Evolutionary conservation across 805 yeast species (phyloP), one percentile per base, ranked within the genome.

Genomic region (Suhomyces pyralidae): DNA sequence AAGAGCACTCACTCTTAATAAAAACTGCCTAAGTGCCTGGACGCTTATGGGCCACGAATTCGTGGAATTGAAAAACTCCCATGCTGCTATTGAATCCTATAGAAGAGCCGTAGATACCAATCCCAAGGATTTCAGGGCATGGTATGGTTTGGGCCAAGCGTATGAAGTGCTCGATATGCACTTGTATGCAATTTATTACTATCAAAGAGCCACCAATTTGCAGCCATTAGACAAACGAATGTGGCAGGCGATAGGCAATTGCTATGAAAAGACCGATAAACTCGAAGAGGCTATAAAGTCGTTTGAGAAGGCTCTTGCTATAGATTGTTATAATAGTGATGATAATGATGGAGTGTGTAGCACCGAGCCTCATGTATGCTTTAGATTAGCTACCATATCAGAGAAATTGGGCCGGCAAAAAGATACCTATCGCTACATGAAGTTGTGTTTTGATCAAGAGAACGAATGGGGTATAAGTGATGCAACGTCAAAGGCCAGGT

Each of bases 141-240:
- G 99, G 99, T 94, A 93, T 68, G 99, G 99, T 1, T 75, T 94
- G 49, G 99, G 99, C 0, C 98, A 94, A 69, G 98, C 98, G 1
- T 94, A 94, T 66, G 99, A 94, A 67, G 96, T 94, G 9, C 73
- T 93, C 51, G 97, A 93, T 60, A 93, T 93, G 97, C 94, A 90
- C 65, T 75, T 89, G 55, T 94, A 92, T 64, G 92, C 98, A 0
- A 74, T 92, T 43, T 93, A 90, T 68, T 94, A 94, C 67, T 94
- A 90, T 66, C 97, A 94, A 69, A 79, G 86, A 48, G 97, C 98
- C 0, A 86, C 97, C 49, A 81, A 91, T 10, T 74, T 94, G 58
- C 91, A 88, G 61, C 97, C 97, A 0, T 69, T 83, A 45, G 99
- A 94, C 64, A 85, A 87, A 61, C 76, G 99, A 58, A 91, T 93